A percentile compares a stretch with the other conserved stretches of the same genome.
phyloP scores from a whole-genome alignment of 306 rosid species.

The Trichosanthes truncata region DNA sequence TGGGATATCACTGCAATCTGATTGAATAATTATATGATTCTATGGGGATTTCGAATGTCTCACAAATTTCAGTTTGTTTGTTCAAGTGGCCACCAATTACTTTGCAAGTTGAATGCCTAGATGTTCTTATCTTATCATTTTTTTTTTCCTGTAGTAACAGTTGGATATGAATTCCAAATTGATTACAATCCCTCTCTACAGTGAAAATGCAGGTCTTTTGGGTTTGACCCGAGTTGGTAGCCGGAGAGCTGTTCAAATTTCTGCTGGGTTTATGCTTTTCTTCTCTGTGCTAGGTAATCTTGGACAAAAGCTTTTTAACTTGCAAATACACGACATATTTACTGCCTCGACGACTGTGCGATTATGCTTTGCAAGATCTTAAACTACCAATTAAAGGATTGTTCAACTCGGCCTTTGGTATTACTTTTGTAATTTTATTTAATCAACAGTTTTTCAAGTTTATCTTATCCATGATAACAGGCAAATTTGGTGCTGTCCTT shows the following conservation, averaged over 20 bases:
- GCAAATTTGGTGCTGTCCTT: constrained; percentile 84
- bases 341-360: neutral
- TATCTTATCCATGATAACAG: constrained; percentile 30
- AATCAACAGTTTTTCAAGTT: neutral
- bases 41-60: neutral
- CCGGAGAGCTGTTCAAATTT: constrained; percentile 60
- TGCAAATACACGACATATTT: neutral
- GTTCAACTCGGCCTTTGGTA: neutral
- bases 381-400: neutral
- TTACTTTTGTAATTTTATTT: neutral
- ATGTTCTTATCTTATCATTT: neutral
- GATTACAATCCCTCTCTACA: constrained; percentile 20
- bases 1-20: neutral
- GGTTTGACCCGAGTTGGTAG: constrained; percentile 86
- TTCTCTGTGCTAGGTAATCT: constrained; percentile 68
- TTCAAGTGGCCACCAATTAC: neutral
- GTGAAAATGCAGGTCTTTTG: constrained; percentile 90
- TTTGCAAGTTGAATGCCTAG: neutral
- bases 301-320: neutral
- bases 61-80: neutral
- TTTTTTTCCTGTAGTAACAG: neutral
- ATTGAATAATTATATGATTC: neutral
- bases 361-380: neutral
- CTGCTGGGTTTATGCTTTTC: constrained; percentile 80
- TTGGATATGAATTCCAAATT: neutral